Evolutionary conservation across 2,329 filamentous ascomycete genomes (phyloP), one percentile per base, ranked within the genome.

Genomic region (Colletotrichum plurivorum): DNA sequence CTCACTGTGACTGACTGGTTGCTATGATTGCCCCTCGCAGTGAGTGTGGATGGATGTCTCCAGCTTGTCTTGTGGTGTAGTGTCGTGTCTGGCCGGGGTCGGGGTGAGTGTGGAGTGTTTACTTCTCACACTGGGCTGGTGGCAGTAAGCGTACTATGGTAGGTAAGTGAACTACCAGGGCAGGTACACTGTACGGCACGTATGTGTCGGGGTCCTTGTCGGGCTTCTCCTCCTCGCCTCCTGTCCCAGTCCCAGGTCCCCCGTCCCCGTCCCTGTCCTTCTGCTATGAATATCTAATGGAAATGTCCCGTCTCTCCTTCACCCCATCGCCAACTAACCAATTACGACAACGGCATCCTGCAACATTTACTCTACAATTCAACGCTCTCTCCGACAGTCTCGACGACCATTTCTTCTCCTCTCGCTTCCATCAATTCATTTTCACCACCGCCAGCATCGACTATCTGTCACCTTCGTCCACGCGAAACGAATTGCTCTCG

Each of bases 201-300:
- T 59, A 58, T 60, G 54, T 64, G 65, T 65, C 65, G 48, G 58
- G 64, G 65, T 65, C 48, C 20, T 58, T 46, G 41, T 65, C 53
- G 27, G 27, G 27, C 8, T 63, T 18, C 48, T 55, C 52, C 60
- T 63, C 49, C 53, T 43, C 52, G 58, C 51, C 54, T 54, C 60
- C 41, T 56, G 53, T 65, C 36, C 64, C 31, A 36, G 31, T 36
- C 31, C 8, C 31, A 36, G 9, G 31, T 36, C 31, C 31, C 25
- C 27, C 45, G 46, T 39, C 55, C 57, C 64, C 52, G 60, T 67
- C 43, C 16, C 57, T 54, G 60, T 67, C 43, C 16, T 51, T 54
- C 51, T 64, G 48, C 61, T 54, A 68, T 68, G 61, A 68, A 68
- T 68, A 68, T 68, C 66, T 68, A 65, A 65, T 59, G 43, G 63